A percentile compares a stretch with the other conserved stretches of the same genome.
Conservation (phyloP, 2,329 filamentous ascomycete genomes). For the Colletotrichum orbiculare region DNA sequence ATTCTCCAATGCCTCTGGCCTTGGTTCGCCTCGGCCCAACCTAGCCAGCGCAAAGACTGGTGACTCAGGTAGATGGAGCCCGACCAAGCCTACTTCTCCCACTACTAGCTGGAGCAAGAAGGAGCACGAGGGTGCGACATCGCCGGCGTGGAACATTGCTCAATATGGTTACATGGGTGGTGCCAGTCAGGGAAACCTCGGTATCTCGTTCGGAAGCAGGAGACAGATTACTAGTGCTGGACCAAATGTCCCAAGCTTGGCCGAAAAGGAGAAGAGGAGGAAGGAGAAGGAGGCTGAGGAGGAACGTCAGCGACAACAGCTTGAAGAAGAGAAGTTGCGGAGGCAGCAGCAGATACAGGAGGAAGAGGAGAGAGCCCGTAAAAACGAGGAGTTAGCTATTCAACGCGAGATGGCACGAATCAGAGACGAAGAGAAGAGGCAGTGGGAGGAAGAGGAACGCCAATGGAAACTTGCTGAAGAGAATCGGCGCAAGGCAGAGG, state of each 20-base stretch:
- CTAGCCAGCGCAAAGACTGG: slow-evolving; percentile 63
- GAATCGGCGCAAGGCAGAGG: slow-evolving; percentile 76
- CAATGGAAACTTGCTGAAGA: slow-evolving; percentile 84
- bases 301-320: slow-evolving; percentile 66
- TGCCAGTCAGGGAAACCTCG: slow-evolving; percentile 94
- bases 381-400: too few relatives aligned
- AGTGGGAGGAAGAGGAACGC: slow-evolving; percentile 81
- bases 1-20: slow-evolving; percentile 62
- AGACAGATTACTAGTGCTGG: slow-evolving; percentile 90
- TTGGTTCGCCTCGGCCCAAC: slow-evolving; percentile 52
- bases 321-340: too few relatives aligned
- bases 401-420: too few relatives aligned
- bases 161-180: slow-evolving; percentile 99
- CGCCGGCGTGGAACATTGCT: slow-evolving; percentile 97
- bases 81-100: slow-evolving; percentile 68
- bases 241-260: slow-evolving; percentile 82
- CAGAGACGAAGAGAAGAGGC: slow-evolving; percentile 75
- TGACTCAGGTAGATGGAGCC: slow-evolving; percentile 69
- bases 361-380: too few relatives aligned
- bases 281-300: slow-evolving; percentile 68
- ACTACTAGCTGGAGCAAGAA: slow-evolving; percentile 93
- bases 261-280: slow-evolving; percentile 82
- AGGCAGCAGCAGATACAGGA: too few relatives aligned
- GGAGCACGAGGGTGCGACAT: slow-evolving; percentile 81
- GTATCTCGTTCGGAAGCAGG: slow-evolving; percentile 89